A percentile compares a stretch with the other conserved stretches of the same genome.
Evolutionary conservation across 2,329 filamentous ascomycete species (phyloP).

Genomic region (Huntiella moniliformis): DNA sequence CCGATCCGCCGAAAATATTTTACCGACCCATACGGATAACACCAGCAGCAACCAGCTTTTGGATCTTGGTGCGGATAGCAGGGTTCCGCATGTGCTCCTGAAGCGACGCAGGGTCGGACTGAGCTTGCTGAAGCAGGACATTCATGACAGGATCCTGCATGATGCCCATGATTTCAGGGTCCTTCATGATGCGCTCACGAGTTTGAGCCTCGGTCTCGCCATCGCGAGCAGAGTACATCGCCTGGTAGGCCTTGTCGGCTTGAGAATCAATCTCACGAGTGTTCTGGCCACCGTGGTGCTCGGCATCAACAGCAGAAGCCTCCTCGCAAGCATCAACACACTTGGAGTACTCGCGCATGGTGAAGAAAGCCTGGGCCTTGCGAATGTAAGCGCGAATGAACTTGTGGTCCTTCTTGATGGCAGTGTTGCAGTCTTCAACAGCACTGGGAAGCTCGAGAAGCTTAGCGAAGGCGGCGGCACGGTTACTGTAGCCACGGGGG

Average conservation of each 20-base stretch:
- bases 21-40: conserved; percentile 59
- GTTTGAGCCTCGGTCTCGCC: conserved; percentile 96
- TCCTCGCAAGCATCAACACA: conserved; percentile 77
- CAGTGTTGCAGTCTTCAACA: conserved; percentile 76
- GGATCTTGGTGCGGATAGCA: conserved; percentile 66
- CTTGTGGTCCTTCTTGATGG: conserved; percentile 74
- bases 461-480: conserved; percentile 91
- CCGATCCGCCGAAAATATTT: background rate
- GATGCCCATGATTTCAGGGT: conserved; percentile 86
- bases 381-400: conserved; percentile 95
- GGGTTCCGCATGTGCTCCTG: conserved; percentile 97
- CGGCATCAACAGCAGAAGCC: conserved; percentile 57
- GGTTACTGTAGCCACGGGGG: conserved; percentile 89
- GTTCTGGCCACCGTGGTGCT: conserved; percentile 52
- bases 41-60: conserved; percentile 84
- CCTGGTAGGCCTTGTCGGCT: conserved; percentile 76
- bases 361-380: conserved; percentile 86
- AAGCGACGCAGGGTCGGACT: conserved; percentile 76
- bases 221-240: conserved; percentile 78
- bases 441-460: conserved; percentile 88
- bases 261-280: conserved; percentile 82
- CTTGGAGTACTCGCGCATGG: conserved; percentile 96
- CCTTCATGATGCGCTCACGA: conserved; percentile 69
- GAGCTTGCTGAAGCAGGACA: conserved; percentile 88
- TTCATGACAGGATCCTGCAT: conserved; percentile 97